Conservation (phyloP, 352 stramenopile genomes). For the Globisporangium recalcitrans region DNA sequence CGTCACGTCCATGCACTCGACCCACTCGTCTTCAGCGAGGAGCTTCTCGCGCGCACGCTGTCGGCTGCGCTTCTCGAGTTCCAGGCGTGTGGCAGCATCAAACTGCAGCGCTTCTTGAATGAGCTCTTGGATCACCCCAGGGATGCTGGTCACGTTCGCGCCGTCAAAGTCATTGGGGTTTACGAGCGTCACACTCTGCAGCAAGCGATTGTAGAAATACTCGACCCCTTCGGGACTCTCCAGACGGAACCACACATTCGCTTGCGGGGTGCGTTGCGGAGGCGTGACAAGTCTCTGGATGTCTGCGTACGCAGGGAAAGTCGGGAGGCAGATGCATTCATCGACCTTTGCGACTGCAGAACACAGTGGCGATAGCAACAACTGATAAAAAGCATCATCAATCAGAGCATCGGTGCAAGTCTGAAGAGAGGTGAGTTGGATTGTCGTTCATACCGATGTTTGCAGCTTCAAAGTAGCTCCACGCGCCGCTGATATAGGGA, state of each 20-base stretch:
- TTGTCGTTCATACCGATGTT: conserved; percentile 38
- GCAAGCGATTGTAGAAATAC: conserved; percentile 65
- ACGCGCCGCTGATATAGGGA: conserved; percentile 36
- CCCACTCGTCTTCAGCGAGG: conserved; percentile 60
- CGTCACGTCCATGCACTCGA: conserved; percentile 47
- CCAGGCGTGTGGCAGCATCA: conserved; percentile 36
- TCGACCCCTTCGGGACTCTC: conserved; percentile 37
- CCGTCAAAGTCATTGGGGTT: conserved; percentile 55
- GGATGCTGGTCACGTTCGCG: conserved; percentile 36
- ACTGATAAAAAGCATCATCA: not conserved
- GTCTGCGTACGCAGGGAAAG: conserved; percentile 34
- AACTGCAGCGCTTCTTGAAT: conserved; percentile 38
- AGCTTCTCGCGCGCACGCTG: conserved; percentile 33
- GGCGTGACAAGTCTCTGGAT: conserved; percentile 41
- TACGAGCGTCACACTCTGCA: conserved; percentile 37
- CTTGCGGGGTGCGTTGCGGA: conserved; percentile 40
- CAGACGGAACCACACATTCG: conserved; percentile 60
- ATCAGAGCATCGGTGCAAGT: too few species aligned
- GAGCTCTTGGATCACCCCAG: conserved; percentile 36
- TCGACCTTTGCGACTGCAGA: conserved; percentile 47
- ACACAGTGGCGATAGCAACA: not conserved
- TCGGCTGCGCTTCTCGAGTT: conserved; percentile 48
- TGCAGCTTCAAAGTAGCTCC: conserved; percentile 48
- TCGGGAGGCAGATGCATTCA: conserved; percentile 43
- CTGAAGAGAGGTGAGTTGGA: not conserved